Evolutionary conservation across 2,329 filamentous ascomycete genomes (phyloP), one percentile per base, ranked within the genome.

Genomic region (Aspergillus puulaauensis): DNA sequence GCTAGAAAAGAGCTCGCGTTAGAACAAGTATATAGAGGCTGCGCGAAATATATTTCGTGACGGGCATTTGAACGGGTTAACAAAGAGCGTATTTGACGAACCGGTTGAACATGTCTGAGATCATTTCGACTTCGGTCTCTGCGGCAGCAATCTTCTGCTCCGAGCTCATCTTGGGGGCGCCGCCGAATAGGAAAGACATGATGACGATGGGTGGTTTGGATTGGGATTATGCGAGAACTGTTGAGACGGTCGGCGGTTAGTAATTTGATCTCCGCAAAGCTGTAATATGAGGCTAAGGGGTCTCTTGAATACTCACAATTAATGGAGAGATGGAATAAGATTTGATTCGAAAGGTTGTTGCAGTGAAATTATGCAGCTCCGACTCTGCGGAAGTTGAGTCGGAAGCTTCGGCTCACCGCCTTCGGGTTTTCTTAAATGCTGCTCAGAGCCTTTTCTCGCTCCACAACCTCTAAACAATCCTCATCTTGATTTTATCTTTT

Each of bases 41-140:
- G 21, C 3, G 52, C 12, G 27, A 31, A 9, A 31, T 11, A 31
- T 31, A 31, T 31, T 31, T 11, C 8, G 27, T 8, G 39, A 21
- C 37, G 21, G 4, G 12, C 3, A 37, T 24, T 23, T 14, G 47
- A 48, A 14, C 6, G 35, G 7, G 6, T 17, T n/a, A n/a, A 33
- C n/a, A 15, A 15, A 27, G 3, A 24, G 35, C 5, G 43, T 49
- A n/a, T 37, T 37, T 3, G 8, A 37, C 77, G 61, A 86, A 98
- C 95, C 95, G 90, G 82, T 92, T 93, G 84, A 96, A 96, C 89
- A 98, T 97, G 78, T 97, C 93, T 62, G 92, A 91, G 68, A 97
- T 87, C 83, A 98, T 93, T 80, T 97, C 95, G 79, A 98, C 91
- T 82, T 99, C 96, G 67, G 91, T 89, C 82, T 99, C 93, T 69